Evolutionary conservation across 1,284 basidiomycete genomes (phyloP), one percentile per base, ranked within the genome.

Genomic region (Anthracocystis panici-leucophaei): DNA sequence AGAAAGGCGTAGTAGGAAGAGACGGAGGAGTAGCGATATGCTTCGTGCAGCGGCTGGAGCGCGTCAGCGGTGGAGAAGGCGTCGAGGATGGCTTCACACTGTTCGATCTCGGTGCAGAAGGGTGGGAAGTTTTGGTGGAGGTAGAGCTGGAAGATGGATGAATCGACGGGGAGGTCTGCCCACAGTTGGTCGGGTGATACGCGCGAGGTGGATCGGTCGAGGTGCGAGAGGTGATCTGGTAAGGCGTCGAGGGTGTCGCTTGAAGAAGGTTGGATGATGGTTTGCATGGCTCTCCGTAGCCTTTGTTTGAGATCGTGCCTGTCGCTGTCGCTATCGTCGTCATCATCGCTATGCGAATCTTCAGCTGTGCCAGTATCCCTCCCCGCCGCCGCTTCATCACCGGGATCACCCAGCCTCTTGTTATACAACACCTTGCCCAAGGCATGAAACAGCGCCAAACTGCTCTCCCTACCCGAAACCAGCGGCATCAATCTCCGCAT

Each of bases 391-490:
- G 27, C 46, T 20, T 79, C 63, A 49, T 77, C 69, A 20, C 69
- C 74, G 4, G 58, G 61, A 60, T 81, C 79, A 18, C 73, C 77
- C 90, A 65, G 64, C 93, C 96, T 90, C 86, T 98, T 99, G 86
- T 97, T 98, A 85, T 96, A 99, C 54, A 99, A 86, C 2, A 98
- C 89, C 86, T 93, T 96, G 7, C 96, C 97, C 40, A 99, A 87
- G 8, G 97, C 87, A 86, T 98, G 97, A 81, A 98, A 99, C 42
- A 99, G 87, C 3, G 90, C 91, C 10, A 99, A 87, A 60, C 91
- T 92, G 77, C 94, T 91, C 79, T 98, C 96, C 53, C 94, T 88
- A 1, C 77, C 72, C 14, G 64, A 65, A 5, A 65, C 60, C 18
- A 68, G 40, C 35, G 58, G 56, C 18, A 69, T 60, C 48, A 62